These are phyloP conservation scores for Globisporangium lucens DNA, from an alignment of 352 stramenopile species.

Conservation along the genomic window DNA sequence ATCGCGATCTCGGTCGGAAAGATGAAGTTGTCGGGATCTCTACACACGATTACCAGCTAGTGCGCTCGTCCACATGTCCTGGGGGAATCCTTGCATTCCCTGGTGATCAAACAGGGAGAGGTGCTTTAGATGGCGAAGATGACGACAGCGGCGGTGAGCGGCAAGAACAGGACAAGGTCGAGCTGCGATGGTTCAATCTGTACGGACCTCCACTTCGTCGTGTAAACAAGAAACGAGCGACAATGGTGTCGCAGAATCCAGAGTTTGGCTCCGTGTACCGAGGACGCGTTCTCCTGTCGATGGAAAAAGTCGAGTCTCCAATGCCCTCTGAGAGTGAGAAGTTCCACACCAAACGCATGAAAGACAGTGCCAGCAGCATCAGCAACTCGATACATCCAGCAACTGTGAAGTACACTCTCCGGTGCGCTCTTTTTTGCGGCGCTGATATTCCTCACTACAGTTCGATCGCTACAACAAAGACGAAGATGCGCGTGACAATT, in stretches of 20 bases:
- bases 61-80: constrained; percentile 25
- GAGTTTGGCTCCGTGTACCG: constrained; percentile 80
- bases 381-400: constrained; percentile 27
- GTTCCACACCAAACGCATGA: constrained; percentile 54
- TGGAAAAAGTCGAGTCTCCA: constrained; percentile 50
- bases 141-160: background rate
- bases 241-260: constrained; percentile 53
- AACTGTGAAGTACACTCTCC: constrained; percentile 64
- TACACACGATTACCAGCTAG: constrained; percentile 68
- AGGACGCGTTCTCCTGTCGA: constrained; percentile 74
- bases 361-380: constrained; percentile 12
- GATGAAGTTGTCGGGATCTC: constrained; percentile 76
- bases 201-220: constrained; percentile 76
- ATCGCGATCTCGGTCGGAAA: constrained; percentile 62
- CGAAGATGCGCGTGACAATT: constrained; percentile 45
- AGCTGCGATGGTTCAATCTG: constrained; percentile 76
- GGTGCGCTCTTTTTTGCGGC: constrained; percentile 58
- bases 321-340: constrained; percentile 47
- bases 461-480: constrained; percentile 14
- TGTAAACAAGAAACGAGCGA: constrained; percentile 49
- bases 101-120: background rate
- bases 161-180: constrained; percentile 18
- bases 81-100: constrained; percentile 26
- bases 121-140: constrained; percentile 1
- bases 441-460: constrained; percentile 39